phyloP scores from a whole-genome alignment of 306 rosid species.

The Castanea mollissima region DNA sequence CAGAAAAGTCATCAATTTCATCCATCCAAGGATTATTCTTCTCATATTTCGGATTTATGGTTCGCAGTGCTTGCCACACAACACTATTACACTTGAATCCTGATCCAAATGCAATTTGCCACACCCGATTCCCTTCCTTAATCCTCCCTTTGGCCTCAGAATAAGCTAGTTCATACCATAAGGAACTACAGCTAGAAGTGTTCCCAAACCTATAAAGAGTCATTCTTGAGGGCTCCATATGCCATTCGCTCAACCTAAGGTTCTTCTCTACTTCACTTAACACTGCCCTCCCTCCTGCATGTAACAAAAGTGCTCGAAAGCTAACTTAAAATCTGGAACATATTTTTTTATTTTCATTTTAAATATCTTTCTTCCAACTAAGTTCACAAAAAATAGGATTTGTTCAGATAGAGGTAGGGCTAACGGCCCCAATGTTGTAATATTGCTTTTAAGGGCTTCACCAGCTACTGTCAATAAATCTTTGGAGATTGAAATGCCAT shows the following conservation, averaged over 20 bases:
- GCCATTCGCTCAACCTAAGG: too few relatives aligned
- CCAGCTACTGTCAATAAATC: neutral
- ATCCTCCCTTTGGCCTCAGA: neutral
- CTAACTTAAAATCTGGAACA: too few relatives aligned
- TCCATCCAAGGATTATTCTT: neutral
- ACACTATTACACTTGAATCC: constrained; percentile 3
- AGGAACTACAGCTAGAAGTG: too few relatives aligned
- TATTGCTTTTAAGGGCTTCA: neutral
- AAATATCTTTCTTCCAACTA: too few relatives aligned
- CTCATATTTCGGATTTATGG: neutral
- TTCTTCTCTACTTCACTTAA: too few relatives aligned
- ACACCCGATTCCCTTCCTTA: neutral
- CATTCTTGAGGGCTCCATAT: too few relatives aligned
- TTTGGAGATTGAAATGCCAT: neutral
- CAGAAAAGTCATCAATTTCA: neutral
- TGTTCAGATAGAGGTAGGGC: neutral
- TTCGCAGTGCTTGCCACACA: neutral
- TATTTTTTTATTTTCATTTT: too few relatives aligned
- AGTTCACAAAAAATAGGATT: too few relatives aligned
- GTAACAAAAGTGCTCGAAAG: too few relatives aligned
- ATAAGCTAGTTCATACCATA: too few relatives aligned
- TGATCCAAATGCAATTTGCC: constrained; percentile 1
- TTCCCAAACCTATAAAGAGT: too few relatives aligned
- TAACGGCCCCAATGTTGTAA: neutral
- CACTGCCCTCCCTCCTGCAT: too few relatives aligned